Conservation (phyloP, 805 yeast species). For the Helenozyma rhizophorensis region DNA sequence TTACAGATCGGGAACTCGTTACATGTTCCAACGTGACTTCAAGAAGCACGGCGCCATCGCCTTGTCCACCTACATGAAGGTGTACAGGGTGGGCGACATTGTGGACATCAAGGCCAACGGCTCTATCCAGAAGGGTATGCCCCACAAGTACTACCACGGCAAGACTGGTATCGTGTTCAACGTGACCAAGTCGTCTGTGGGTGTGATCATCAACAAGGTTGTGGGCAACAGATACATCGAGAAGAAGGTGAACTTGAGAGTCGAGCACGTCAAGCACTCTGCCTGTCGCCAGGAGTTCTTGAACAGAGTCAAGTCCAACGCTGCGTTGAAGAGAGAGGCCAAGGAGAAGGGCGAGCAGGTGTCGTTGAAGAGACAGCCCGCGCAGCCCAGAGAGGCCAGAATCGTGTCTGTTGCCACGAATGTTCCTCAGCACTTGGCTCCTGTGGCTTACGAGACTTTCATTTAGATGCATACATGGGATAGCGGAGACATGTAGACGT, state of each 20-base stretch:
- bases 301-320: conserved; percentile 97
- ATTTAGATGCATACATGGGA: no score
- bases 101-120: conserved; percentile 99
- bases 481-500: no score
- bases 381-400: conserved; percentile 92
- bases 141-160: conserved; percentile 99
- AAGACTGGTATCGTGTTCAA: conserved; percentile 99
- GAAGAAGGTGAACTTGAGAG: conserved; percentile 97
- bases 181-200: conserved; percentile 97
- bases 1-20: conserved; percentile 99
- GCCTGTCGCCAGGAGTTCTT: conserved; percentile 99
- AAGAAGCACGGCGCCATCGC: conserved; percentile 94
- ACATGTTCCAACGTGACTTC: conserved; percentile 99
- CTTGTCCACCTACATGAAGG: conserved; percentile 94
- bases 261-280: conserved; percentile 99
- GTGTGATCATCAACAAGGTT: conserved; percentile 97
- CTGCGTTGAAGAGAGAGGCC: conserved; percentile 90
- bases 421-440: conserved; percentile 95
- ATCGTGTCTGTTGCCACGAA: conserved; percentile 76
- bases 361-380: conserved; percentile 97
- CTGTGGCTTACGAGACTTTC: conserved; percentile 99
- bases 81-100: conserved; percentile 98
- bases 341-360: conserved; percentile 90
- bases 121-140: conserved; percentile 99
- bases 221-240: conserved; percentile 99